Evolutionary conservation across 2,329 filamentous ascomycete genomes (phyloP).

Genomic region (Ophiostoma pallidulum): DNA sequence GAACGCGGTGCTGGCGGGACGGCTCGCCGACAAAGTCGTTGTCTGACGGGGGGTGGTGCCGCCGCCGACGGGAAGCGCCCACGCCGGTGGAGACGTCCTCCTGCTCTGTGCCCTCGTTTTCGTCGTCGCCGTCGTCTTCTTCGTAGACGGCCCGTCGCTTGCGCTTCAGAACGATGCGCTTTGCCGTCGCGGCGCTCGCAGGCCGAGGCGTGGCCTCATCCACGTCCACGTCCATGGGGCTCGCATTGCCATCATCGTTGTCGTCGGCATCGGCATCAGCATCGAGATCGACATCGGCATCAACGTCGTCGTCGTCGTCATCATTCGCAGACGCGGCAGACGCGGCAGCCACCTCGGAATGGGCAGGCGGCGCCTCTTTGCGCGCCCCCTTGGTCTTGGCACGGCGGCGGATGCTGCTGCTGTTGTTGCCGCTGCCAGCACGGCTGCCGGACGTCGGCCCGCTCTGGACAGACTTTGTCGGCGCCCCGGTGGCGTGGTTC

Average conservation of each 20-base stretch:
- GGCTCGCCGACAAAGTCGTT: not conserved
- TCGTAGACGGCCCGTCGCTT: slow-evolving; percentile 2
- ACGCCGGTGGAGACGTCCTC: too few relatives aligned
- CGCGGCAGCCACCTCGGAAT: not conserved
- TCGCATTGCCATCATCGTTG: not conserved
- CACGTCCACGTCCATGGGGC: slow-evolving; percentile 8
- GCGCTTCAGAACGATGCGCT: slow-evolving; percentile 16
- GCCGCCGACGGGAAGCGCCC: too few relatives aligned
- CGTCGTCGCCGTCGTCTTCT: slow-evolving; percentile 3
- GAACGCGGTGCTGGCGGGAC: not conserved
- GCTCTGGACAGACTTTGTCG: slow-evolving; percentile 6
- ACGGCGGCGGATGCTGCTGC: not conserved
- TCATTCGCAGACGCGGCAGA: not conserved
- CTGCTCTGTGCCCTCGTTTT: not conserved
- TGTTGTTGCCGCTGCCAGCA: not conserved
- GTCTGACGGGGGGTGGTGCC: not conserved
- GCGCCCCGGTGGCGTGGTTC: slow-evolving; percentile 1
- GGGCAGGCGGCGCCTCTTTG: slow-evolving; percentile 16
- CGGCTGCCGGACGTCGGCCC: not conserved
- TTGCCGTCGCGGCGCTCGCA: slow-evolving; percentile 8
- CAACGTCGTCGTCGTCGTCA: not conserved
- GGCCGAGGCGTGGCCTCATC: not conserved
- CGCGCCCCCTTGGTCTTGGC: slow-evolving; percentile 13
- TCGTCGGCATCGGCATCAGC: not conserved
- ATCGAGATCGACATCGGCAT: too few relatives aligned